Evolutionary conservation across 257 asterid species (phyloP).

Genomic region (Scutellaria minor): DNA sequence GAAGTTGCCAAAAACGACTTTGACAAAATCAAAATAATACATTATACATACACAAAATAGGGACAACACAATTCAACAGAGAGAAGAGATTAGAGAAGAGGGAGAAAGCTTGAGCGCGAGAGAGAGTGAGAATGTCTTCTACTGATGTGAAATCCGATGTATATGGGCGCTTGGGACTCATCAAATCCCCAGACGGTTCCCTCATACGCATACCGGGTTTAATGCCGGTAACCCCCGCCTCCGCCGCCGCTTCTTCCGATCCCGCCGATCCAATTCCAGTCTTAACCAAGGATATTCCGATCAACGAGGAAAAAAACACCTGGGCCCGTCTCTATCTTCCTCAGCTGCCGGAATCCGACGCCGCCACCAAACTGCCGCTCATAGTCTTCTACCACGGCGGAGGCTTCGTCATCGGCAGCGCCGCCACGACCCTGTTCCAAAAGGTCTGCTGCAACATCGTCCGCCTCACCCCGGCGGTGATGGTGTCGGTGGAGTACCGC

Average conservation of each 20-base stretch:
- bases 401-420: constrained; percentile 46
- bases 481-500: constrained; percentile 57
- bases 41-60: no score
- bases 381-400: constrained; percentile 59
- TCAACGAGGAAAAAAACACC: constrained; percentile 8
- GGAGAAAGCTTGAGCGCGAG: no score
- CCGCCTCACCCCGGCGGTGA: constrained; percentile 39
- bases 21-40: no score
- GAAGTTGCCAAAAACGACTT: no score
- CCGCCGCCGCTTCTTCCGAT: not conserved
- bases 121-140: no score
- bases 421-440: constrained; percentile 27
- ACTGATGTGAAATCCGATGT: no score
- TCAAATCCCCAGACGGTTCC: constrained; percentile 24
- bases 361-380: constrained; percentile 39
- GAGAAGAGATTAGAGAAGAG: no score
- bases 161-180: not conserved
- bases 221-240: not conserved
- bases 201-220: not conserved
- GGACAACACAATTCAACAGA: no score
- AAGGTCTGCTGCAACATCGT: constrained; percentile 30
- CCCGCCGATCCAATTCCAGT: no score
- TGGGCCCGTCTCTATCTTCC: constrained; percentile 29
- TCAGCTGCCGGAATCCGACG: not conserved
- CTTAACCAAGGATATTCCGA: constrained; percentile 11